Evolutionary conservation across 352 stramenopile species (phyloP), one percentile per base, ranked within the genome.

Genomic region (Phytophthora capsici): DNA sequence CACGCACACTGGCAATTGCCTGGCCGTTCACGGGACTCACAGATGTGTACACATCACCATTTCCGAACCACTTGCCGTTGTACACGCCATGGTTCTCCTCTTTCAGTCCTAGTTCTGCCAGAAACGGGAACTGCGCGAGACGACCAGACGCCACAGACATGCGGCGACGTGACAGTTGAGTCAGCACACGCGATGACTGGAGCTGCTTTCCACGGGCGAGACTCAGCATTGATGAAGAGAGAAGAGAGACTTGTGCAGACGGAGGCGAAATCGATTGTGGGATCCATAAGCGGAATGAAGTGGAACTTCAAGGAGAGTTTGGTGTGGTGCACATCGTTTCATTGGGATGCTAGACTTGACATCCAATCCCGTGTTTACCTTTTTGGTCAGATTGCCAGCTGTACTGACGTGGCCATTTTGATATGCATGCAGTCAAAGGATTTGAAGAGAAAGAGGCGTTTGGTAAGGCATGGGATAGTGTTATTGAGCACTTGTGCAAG

Each of bases 31-130:
- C 80, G 1, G 92, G 92, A 72, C 82, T 96, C 34, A 97, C 77
- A 5, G 84, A 93, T 51, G 82, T 94, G 80, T 90, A 90, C 34
- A 92, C 78, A 6, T 81, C 73, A 20, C 89, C 89, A 52, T 79
- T 94, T 57, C 82, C 91, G 45, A 94, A 91, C 91, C 91, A 97
- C 66, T 91, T 63, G 57, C 89, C 89, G 60, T 89, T 80, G 75
- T 93, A 96, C 36, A 96, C 88, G 44, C 89, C 89, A 55, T 78
- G 70, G 73, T 96, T 96, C 49, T 94, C 84, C 52, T 93, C 84
- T 60, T 82, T 70, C 22, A 96, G 78, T 6, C 88, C 89, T 28
- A 96, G 73, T 49, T 95, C 85, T 32, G 77, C 72, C 47, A 96
- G 78, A 64, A 95, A 94, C 25, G 88, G 86, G 57, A 86, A 93